phyloP scores from a whole-genome alignment of 441 rosid genomes.

The Aleurites moluccanus region DNA sequence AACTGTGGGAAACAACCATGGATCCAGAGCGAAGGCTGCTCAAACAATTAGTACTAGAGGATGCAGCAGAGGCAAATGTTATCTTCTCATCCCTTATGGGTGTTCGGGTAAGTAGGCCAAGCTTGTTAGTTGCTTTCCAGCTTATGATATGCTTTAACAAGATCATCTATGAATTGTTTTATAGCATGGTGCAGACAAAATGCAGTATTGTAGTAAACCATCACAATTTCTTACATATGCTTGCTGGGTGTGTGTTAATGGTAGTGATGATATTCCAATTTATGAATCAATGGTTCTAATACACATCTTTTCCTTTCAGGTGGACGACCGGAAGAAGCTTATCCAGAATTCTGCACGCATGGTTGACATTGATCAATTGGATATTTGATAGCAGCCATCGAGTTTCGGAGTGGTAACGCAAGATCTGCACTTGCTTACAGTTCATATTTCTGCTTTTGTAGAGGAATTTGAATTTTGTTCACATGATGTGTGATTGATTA shows the following conservation, averaged over 20 bases:
- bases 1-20: constrained; percentile 91
- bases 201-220: neutral
- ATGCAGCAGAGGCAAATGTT: constrained; percentile 64
- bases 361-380: constrained; percentile 63
- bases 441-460: neutral
- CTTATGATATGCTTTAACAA: neutral
- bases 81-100: constrained; percentile 87
- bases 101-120: constrained; percentile 51
- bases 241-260: neutral
- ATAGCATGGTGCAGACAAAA: neutral
- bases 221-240: neutral
- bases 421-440: neutral
- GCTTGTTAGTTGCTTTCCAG: neutral
- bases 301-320: constrained; percentile 35
- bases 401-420: neutral
- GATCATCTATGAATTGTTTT: neutral
- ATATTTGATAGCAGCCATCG: constrained; percentile 44
- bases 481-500: neutral
- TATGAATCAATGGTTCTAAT: too few relatives aligned
- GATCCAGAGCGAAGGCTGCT: constrained; percentile 70
- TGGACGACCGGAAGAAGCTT: constrained; percentile 77
- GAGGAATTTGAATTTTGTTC: neutral
- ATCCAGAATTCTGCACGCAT: constrained; percentile 58
- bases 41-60: constrained; percentile 72
- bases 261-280: neutral